A percentile compares a stretch with the other conserved stretches of the same genome.
Evolutionary conservation across 1,139 yeast genomes (phyloP).

Genomic region (Trichomonascaceae sp.): DNA sequence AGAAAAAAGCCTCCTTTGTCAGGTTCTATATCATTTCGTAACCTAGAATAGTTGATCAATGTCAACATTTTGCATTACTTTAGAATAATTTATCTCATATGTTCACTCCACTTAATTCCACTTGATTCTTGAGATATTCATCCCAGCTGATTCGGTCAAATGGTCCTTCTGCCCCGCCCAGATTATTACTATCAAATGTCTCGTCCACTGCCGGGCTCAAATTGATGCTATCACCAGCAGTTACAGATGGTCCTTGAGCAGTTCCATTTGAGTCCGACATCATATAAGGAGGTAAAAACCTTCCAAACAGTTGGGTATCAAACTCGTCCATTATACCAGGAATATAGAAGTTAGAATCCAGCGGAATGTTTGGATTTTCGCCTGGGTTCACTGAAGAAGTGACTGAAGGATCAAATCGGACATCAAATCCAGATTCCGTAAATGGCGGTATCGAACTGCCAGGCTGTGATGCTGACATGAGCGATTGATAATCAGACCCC

Average conservation of each 20-base stretch:
- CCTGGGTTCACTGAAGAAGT: background rate
- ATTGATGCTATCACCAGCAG: background rate
- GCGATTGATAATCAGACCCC: background rate
- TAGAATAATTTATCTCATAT: conserved; percentile 12
- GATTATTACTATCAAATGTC: background rate
- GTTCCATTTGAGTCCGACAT: conserved; percentile 22
- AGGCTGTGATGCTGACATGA: background rate
- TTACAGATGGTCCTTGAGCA: background rate
- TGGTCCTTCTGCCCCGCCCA: conserved; percentile 6
- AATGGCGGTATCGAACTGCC: background rate
- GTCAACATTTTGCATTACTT: background rate
- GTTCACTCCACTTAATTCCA: conserved; percentile 27
- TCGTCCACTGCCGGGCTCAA: background rate
- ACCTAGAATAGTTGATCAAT: background rate
- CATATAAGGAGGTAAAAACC: conserved; percentile 81
- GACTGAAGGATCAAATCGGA: background rate
- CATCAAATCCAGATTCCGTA: background rate
- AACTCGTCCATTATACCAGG: conserved; percentile 81
- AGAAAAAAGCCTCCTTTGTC: background rate
- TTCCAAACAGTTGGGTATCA: conserved; percentile 78
- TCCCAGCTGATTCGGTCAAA: conserved; percentile 27
- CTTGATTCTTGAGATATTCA: conserved; percentile 26
- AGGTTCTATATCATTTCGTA: background rate
- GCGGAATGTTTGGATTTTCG: background rate
- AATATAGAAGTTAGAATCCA: conserved; percentile 37